Evolutionary conservation across 2,329 filamentous ascomycete species (phyloP).

Genomic region (Diaporthe batatas): DNA sequence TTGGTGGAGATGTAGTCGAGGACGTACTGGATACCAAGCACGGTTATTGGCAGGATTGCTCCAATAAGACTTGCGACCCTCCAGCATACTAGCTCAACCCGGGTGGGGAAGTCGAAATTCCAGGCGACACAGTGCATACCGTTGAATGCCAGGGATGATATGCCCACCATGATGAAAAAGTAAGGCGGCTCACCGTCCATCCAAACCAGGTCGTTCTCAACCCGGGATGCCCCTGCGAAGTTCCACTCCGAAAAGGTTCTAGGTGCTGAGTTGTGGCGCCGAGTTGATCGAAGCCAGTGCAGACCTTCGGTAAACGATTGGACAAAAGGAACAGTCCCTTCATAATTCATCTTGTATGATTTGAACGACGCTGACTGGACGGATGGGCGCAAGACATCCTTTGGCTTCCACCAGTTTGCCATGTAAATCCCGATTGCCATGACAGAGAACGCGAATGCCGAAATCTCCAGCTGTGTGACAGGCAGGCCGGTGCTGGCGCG

Average conservation of each 20-base stretch:
- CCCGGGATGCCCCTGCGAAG: not conserved
- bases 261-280: not conserved
- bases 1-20: not conserved
- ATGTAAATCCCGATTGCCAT: conserved; percentile 4
- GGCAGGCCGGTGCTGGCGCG: not conserved
- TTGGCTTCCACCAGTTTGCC: conserved; percentile 5
- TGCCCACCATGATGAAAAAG: not conserved
- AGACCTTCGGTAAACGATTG: not conserved
- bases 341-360: not conserved
- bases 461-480: conserved; percentile 1
- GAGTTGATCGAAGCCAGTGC: not conserved
- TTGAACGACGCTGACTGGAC: conserved; percentile 4
- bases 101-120: not conserved
- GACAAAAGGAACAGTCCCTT: not conserved
- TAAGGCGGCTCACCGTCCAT: not conserved
- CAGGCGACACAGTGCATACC: conserved; percentile 1
- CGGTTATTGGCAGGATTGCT: not conserved
- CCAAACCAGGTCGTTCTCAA: conserved; percentile 8
- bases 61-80: not conserved
- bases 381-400: not conserved
- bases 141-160: not conserved
- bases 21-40: not conserved
- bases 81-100: not conserved
- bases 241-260: not conserved
- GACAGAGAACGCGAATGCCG: not conserved